Conservation (phyloP, 2,329 filamentous ascomycete genomes). For the Emergomyces orientalis region DNA sequence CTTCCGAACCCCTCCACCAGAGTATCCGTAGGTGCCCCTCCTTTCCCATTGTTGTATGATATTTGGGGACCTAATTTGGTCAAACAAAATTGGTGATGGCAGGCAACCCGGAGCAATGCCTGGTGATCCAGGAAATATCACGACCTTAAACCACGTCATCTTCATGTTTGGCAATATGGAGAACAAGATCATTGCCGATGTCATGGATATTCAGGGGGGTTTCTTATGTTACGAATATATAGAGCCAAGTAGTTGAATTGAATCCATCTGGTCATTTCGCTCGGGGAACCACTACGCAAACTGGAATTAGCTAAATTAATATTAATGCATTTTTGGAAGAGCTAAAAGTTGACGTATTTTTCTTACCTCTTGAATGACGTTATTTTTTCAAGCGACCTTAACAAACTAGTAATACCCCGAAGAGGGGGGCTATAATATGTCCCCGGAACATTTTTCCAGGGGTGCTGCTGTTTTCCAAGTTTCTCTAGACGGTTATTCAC, state of each 20-base stretch:
- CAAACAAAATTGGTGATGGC: background rate
- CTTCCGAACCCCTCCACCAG: background rate
- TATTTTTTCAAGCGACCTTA: background rate
- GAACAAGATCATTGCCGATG: constrained; percentile 7
- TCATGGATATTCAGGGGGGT: constrained; percentile 8
- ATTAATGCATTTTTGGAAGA: background rate
- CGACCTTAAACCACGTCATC: constrained; percentile 6
- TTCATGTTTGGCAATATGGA: constrained; percentile 4
- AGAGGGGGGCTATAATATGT: background rate
- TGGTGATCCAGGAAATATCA: constrained; percentile 10
- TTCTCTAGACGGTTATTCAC: too few relatives aligned
- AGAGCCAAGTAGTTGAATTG: constrained; percentile 18
- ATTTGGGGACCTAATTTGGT: background rate
- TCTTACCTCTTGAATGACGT: background rate
- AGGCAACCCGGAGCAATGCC: background rate
- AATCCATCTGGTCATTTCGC: background rate
- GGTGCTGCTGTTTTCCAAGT: too few relatives aligned
- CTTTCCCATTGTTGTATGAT: background rate
- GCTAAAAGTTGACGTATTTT: background rate
- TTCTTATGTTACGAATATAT: constrained; percentile 9
- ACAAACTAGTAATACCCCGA: too few relatives aligned
- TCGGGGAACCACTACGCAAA: background rate
- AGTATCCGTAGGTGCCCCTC: background rate
- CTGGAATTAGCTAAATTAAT: background rate
- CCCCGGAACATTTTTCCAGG: background rate